A percentile compares a stretch with the other conserved stretches of the same genome.
Conservation (phyloP, 139 green algal genomes). For the Nannochloris sp. region DNA sequence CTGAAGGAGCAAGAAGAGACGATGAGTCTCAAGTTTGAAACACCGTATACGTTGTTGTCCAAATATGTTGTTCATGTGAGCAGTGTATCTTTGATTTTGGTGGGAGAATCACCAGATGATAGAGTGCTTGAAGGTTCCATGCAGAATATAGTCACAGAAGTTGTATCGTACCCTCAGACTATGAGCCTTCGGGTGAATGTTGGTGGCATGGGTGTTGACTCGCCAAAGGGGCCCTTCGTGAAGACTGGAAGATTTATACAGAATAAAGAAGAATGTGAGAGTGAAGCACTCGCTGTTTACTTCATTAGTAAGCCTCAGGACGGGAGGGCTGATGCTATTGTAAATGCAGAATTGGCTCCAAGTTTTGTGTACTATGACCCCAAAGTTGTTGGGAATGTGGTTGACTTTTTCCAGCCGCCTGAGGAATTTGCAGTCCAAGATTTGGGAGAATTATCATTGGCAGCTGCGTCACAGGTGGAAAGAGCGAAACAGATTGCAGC, state of each 20-base stretch:
- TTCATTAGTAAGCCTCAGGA: slow-evolving; percentile 66
- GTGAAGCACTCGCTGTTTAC: slow-evolving; percentile 22
- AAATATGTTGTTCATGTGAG: slow-evolving; percentile 32
- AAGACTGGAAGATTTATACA: slow-evolving; percentile 32
- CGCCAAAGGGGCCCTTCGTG: slow-evolving; percentile 54
- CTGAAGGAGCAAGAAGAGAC: slow-evolving; percentile 47
- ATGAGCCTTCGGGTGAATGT: slow-evolving; percentile 41
- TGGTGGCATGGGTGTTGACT: slow-evolving; percentile 39
- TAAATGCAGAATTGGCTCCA: slow-evolving; percentile 52
- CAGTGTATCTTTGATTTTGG: slow-evolving; percentile 33
- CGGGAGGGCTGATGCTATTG: slow-evolving; percentile 45
- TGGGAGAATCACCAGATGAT: slow-evolving; percentile 13
- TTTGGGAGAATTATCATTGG: slow-evolving; percentile 34
- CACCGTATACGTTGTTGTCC: slow-evolving; percentile 43
- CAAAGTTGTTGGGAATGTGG: slow-evolving; percentile 43
- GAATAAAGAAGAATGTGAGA: too few relatives aligned
- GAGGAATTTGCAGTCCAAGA: slow-evolving; percentile 33
- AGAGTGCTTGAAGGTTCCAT: slow-evolving; percentile 32
- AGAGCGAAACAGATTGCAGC: slow-evolving; percentile 34
- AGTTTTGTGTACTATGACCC: slow-evolving; percentile 71
- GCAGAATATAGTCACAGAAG: slow-evolving; percentile 24
- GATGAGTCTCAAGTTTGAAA: slow-evolving; percentile 26
- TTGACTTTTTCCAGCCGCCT: slow-evolving; percentile 59
- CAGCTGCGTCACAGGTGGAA: slow-evolving; percentile 45
- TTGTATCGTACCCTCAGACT: slow-evolving; percentile 39